Evolutionary conservation across 2,329 filamentous ascomycete genomes (phyloP).

Genomic region (Mollisia scopiformis): DNA sequence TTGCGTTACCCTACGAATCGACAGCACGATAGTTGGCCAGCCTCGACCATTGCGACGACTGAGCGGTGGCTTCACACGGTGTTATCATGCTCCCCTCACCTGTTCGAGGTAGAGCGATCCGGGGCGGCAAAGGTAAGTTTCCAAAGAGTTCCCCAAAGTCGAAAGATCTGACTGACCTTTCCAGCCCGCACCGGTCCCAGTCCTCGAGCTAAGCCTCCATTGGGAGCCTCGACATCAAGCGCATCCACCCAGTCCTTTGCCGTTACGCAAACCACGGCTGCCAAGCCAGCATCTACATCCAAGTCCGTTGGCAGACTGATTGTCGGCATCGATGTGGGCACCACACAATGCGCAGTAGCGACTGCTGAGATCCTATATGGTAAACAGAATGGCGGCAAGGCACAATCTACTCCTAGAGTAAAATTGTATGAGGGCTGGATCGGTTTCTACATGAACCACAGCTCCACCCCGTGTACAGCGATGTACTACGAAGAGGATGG

Average conservation of each 20-base stretch:
- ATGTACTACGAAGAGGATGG: constrained; percentile 7
- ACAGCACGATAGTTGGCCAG: no score
- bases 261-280: not conserved
- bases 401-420: not conserved
- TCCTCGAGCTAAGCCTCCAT: not conserved
- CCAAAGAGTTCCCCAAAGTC: not conserved
- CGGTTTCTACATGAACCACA: not conserved
- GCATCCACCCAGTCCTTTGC: not conserved
- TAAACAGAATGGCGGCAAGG: not conserved
- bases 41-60: no score
- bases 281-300: not conserved
- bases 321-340: not conserved
- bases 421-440: not conserved
- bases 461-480: not conserved
- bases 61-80: no score
- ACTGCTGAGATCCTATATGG: not conserved
- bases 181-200: not conserved
- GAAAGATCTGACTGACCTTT: not conserved
- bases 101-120: not conserved
- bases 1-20: no score
- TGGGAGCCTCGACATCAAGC: not conserved
- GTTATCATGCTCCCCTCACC: not conserved
- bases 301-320: not conserved
- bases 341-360: not conserved
- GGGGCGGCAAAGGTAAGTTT: not conserved